Evolutionary conservation across 306 rosid species (phyloP), one percentile per base, ranked within the genome.

Genomic region (Vigna radiata): DNA sequence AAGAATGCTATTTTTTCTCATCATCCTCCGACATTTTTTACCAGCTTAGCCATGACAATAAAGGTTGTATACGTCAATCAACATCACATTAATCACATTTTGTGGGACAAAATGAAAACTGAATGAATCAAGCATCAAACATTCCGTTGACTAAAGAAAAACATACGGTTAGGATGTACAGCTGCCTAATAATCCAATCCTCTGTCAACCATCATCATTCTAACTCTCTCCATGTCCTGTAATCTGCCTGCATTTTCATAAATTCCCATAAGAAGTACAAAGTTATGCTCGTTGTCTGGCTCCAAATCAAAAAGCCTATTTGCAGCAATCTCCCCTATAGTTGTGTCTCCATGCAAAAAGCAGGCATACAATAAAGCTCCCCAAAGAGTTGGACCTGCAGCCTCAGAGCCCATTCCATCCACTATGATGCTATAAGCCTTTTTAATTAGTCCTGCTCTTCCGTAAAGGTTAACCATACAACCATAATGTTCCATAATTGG

Each of bases 331-430:
- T 89, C 91, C 39, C 97, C 98, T 10, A 89, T 67, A 14, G 78
- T 74, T 49, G 83, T 89, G 80, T 89, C 81, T 60, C 86, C 86
- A 43, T 87, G 93, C 60, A 89, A 82, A 87, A 50, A 76, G 73
- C 97, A 92, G 31, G 97, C 91, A 87, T 87, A 90, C 52, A 92
- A 78, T 78, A 95, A 62, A 39, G 98, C 98, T 61, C 97, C 97
- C 96, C 98, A 95, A 52, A 88, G 83, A 0, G 98, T 92, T 52
- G 98, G 92, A 69, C 94, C 90, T 43, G 91, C 97, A 43, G 88
- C 92, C 79, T 88, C 92, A 58, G 86, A 66, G 73, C 79, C 85
- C 86, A 90, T 83, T 70, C 37, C 78, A 29, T 87, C 79, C 17
- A 49, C 69, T 65, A 95, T 82, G 72, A 92, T 47, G 21, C 81